These are phyloP conservation scores for Sorghum bicolor DNA, from an alignment of 176 grass and related monocot genomes.

Conservation along the genomic window DNA sequence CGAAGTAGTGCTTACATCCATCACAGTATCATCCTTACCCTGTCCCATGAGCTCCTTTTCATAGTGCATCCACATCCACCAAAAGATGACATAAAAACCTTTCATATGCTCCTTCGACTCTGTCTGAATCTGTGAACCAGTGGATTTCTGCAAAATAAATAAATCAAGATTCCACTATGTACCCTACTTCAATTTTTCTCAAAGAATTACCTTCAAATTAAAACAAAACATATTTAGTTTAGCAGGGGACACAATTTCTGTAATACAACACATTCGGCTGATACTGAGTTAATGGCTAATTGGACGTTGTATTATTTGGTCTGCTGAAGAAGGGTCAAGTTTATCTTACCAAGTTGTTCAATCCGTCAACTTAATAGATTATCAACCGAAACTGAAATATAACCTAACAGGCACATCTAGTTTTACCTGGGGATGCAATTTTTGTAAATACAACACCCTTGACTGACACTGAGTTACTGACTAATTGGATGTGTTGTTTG, in stretches of 20 bases:
- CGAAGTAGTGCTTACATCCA: background rate
- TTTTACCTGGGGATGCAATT: background rate
- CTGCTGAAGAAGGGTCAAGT: background rate
- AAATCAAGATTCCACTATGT: background rate
- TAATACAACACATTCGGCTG: background rate
- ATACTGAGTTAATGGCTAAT: background rate
- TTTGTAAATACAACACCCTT: background rate
- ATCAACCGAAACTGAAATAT: background rate
- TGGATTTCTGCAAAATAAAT: constrained; percentile 3
- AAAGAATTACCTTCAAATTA: background rate
- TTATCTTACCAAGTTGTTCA: background rate
- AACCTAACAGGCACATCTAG: background rate
- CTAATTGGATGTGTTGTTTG: background rate
- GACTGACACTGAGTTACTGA: background rate
- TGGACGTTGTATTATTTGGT: background rate
- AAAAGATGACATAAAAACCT: constrained; percentile 2
- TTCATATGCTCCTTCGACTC: constrained; percentile 4
- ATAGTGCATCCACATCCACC: constrained; percentile 1
- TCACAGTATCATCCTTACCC: background rate
- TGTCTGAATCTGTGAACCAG: constrained; percentile 22
- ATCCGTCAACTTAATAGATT: background rate
- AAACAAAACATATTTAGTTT: background rate
- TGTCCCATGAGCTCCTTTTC: background rate
- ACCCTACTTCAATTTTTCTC: background rate
- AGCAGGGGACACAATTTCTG: background rate